Conservation (phyloP, 805 yeast genomes). For the Spathaspora sp. region DNA sequence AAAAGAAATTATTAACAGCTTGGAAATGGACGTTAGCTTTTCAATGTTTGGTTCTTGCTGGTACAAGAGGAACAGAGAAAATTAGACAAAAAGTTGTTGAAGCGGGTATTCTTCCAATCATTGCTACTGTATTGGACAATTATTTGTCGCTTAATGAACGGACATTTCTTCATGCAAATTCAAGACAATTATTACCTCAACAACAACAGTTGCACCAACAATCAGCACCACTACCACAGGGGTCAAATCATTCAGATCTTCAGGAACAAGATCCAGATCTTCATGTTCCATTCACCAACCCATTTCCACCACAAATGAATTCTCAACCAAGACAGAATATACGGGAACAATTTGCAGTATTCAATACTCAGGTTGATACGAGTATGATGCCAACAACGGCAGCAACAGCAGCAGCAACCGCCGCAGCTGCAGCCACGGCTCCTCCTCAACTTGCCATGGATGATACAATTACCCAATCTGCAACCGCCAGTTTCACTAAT, state of each 20-base stretch:
- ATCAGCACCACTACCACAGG: conserved; percentile 18
- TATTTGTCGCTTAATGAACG: conserved; percentile 50
- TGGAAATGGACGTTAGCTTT: conserved; percentile 98
- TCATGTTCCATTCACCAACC: neutral
- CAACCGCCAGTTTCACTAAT: neutral
- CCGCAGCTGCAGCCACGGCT: conserved; percentile 4
- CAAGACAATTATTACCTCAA: conserved; percentile 12
- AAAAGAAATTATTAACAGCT: conserved; percentile 58
- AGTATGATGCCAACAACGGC: neutral
- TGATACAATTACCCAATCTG: neutral
- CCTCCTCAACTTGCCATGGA: neutral
- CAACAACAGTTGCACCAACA: conserved; percentile 6
- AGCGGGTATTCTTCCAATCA: conserved; percentile 87
- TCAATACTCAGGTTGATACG: conserved; percentile 1
- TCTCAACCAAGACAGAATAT: conserved; percentile 1
- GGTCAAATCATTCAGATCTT: conserved; percentile 11
- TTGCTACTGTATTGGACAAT: conserved; percentile 90
- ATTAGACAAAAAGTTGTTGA: conserved; percentile 83
- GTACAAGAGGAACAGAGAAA: conserved; percentile 87
- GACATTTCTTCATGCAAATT: conserved; percentile 30
- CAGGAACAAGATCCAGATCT: conserved; percentile 4
- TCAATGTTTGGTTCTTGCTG: conserved; percentile 87
- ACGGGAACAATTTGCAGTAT: conserved; percentile 1
- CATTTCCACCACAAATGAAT: conserved; percentile 2
- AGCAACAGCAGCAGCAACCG: conserved; percentile 3